Evolutionary conservation across 768 basidiomycete species (phyloP).

Genomic region (Rhizopogon vesiculosus): DNA sequence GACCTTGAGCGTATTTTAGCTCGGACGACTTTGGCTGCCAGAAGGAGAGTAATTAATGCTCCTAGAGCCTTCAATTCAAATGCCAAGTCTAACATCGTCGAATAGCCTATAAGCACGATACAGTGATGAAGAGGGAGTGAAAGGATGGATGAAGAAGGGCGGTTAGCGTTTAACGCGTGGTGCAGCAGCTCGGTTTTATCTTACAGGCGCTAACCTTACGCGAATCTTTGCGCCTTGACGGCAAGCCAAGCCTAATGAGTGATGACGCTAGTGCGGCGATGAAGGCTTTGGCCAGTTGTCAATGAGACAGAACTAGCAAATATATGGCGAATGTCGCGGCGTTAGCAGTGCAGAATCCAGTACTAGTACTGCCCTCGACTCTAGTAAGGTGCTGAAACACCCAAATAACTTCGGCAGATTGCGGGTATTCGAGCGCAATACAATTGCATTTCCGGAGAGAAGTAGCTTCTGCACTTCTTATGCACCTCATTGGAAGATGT

Average conservation of each 20-base stretch:
- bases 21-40: constrained; percentile 9
- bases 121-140: neutral
- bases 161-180: neutral
- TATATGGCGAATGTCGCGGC: neutral
- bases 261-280: neutral
- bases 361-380: too few species aligned
- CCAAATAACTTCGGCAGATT: too few species aligned
- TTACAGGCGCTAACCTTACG: neutral
- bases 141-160: neutral
- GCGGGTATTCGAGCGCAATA: too few species aligned
- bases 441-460: too few species aligned
- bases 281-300: neutral
- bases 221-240: neutral
- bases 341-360: too few species aligned
- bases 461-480: too few species aligned
- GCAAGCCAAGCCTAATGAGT: neutral
- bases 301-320: neutral
- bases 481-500: too few species aligned
- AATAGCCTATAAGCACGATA: constrained; percentile 7
- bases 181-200: neutral
- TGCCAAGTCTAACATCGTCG: neutral
- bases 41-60: constrained; percentile 11
- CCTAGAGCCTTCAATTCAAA: constrained; percentile 14
- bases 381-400: too few species aligned
- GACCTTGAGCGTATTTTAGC: constrained; percentile 6